Evolutionary conservation across 1,284 basidiomycete species (phyloP), one percentile per base, ranked within the genome.

Genomic region (Sparassis latifolia): DNA sequence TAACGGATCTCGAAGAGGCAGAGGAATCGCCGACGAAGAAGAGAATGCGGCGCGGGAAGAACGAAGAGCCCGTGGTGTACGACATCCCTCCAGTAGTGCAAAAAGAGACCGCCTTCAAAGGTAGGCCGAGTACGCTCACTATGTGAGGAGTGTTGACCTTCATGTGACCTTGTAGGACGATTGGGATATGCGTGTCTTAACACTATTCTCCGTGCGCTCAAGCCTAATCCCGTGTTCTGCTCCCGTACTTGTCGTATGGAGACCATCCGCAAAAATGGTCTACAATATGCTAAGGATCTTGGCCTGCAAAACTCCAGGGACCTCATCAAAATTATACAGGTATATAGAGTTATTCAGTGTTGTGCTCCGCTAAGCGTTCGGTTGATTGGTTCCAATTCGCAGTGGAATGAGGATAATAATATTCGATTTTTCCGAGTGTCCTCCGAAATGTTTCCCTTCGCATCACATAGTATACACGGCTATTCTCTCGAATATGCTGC

Each of bases 381-480:
- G 20, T 37, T 6, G 35, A 12, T 12, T 12, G 12, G 6, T 37
- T 37, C 35, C 12, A 37, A 37, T 37, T 7, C 35, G 35, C 73
- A 90, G 69, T 94, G 89, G 90, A 92, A 92, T 63, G 90, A 89
- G 62, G 77, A 79, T 45, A 86, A 92, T 66, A 55, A 62, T 46
- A 90, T 92, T 49, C 79, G 77, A 32, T 91, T 92, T 67, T 79
- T 94, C 69, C 80, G 90, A 42, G 67, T 96, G 58, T 93, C 92
- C 0, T 90, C 87, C 3, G 90, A 93, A 57, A 86, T 96, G 77
- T 95, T 96, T 64, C 92, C 93, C 1, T 96, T 89, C 60, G 92
- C 92, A 0, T 90, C 89, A 2, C 93, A 96, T 59, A 75, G 72
- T 7, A 76, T 75, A 40, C 82, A 92, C 58, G 92, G 92, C 0